Base-by-base conservation (phyloP, 108 stramenopile genomes). In the Nitzschia sp. region DNA sequence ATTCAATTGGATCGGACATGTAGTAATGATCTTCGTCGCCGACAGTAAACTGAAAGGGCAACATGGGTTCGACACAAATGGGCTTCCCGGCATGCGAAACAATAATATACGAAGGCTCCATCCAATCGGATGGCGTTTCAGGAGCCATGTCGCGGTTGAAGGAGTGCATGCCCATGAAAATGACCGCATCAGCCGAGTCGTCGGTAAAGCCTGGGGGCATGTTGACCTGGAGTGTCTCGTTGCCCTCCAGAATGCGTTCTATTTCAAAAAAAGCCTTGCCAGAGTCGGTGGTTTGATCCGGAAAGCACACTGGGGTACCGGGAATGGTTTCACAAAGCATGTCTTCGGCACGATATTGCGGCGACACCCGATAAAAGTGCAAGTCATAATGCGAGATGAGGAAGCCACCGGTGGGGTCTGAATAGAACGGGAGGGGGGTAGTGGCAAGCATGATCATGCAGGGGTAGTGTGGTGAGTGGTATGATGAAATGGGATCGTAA, bases 261-360 rank as follows among this genome's bases (percentile, higher is more conserved):
- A 51, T 19, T 4, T 8, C 49, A 51, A 51, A 51, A 51, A 51
- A 51, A 19, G 49, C 49, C 49, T 51, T 23, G 27, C 57, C 57
- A 58, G 5, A 11, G 5, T 11, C 27, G 21, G 57, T 58, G 13
- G 9, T 32, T 58, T 58, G 30, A 29, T 58, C 57, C 27, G 57
- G 26, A 58, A 5, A 25, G 29, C 57, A 29, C 25, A 29, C 49
- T 9, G 49, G 49, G 13, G 21, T 17, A 3, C 57, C 57, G 5
- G 57, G 57, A 58, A 58, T 58, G 31, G 13, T 11, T 17, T 11
- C 15, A n/a, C 31, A 29, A 58, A 33, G 5, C 31, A 58, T 17
- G 25, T 29, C 13, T 32, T 29, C 57, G 57, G 31, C 28, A 17
- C 28, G 57, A 15, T 32, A 33, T 58, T 33, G 15, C 13, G 21